Base-by-base conservation (phyloP, 192 early-diverging fungal species). In the Linnemannia elongata region DNA sequence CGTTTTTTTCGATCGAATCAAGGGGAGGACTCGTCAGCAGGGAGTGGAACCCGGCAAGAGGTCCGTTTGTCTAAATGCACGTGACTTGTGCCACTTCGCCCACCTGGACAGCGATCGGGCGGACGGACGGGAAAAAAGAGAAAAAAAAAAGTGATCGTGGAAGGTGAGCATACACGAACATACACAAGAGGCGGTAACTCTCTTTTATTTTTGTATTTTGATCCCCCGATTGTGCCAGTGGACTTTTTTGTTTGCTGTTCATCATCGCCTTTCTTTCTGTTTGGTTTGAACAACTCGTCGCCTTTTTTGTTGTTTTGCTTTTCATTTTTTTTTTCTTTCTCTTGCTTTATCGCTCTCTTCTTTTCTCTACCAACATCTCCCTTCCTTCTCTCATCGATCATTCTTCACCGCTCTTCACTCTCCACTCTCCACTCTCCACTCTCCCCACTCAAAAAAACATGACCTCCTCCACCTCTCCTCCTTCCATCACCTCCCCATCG, bases 321-420 rank as follows among this genome's bases (percentile, higher is more conserved):
- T 49, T 70, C 49, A 72, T 69, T 78, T 13, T 78, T 69, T 78
- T 13, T 52, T 39, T 44, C 22, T 49, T 47, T 77, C 30, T 66
- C 39, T 22, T n/a, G 7, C 13, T 39, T 17, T 27, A 22, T 60
- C n/a, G 7, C 13, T 39, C 35, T 27, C 55, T 60, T 60, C 10
- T 18, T 60, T 27, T 60, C 8, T 10, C 8, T 60, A 30, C n/a
- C 6, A 27, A 6, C 22, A 27, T 60, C 55, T 60, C 6, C n/a
- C n/a, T 60, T n/a, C n/a, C 8, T n/a, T 20, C 38, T 35, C 5
- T 20, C 4, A 39, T 33, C 49, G 33, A 39, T 24, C 54, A 76
- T 49, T 76, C 38, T 76, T 57, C 57, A 66, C n/a, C n/a, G n/a
- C n/a, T n/a, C n/a, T n/a, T n/a, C n/a, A n/a, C 57, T 8, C 49